Evolutionary conservation across 2,329 filamentous ascomycete species (phyloP).

Genomic region (Diaporthe eres): DNA sequence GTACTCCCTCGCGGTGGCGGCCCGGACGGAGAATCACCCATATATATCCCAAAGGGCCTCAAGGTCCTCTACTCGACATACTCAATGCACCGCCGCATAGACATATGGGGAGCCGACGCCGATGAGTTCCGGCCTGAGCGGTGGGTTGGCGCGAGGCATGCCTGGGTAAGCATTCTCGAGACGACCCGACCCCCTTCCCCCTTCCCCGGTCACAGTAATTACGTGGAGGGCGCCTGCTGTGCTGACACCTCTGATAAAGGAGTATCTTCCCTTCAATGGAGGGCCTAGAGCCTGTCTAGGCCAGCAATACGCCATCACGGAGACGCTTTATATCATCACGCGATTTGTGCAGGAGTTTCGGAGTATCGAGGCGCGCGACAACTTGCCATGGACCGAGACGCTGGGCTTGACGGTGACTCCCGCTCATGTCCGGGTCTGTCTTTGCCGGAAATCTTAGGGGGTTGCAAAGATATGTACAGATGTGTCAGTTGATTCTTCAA

Average conservation of each 20-base stretch:
- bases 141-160: slow-evolving; percentile 50
- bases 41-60: slow-evolving; percentile 49
- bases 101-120: slow-evolving; percentile 54
- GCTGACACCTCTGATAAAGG: slow-evolving; percentile 45
- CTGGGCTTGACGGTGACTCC: slow-evolving; percentile 20
- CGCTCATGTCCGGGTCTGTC: not conserved
- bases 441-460: not conserved
- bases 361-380: not conserved
- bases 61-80: slow-evolving; percentile 49
- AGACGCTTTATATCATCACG: not conserved
- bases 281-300: slow-evolving; percentile 54
- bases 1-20: slow-evolving; percentile 55
- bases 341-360: slow-evolving; percentile 14
- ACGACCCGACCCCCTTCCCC: not conserved
- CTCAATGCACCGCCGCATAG: slow-evolving; percentile 50
- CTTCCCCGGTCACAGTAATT: too few species aligned
- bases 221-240: fast-evolving
- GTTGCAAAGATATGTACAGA: not conserved
- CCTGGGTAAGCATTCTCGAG: not conserved
- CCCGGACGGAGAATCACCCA: slow-evolving; percentile 48
- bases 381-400: not conserved
- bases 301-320: slow-evolving; percentile 19
- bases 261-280: slow-evolving; percentile 54
- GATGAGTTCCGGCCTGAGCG: slow-evolving; percentile 53
- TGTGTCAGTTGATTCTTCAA: not conserved